Evolutionary conservation across 148 eudicot genomes (phyloP), one percentile per base, ranked within the genome.

Genomic region (Chenopodium berlandieri): DNA sequence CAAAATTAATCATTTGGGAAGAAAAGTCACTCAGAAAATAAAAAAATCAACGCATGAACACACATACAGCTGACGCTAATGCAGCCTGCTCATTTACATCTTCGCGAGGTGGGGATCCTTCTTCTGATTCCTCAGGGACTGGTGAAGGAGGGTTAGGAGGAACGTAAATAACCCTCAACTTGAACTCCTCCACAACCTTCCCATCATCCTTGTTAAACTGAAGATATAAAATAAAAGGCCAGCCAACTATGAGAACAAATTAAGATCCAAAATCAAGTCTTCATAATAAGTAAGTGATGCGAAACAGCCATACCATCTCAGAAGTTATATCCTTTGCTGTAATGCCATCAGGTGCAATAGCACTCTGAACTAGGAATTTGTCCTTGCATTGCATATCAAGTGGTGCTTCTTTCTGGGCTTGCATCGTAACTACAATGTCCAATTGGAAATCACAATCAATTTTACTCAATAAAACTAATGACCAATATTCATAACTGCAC

Each of bases 141-240:
- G 98, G 98, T 40, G 98, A 95, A 30, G 98, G 98, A 82, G 97
- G 98, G 73, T 95, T 93, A 9, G 93, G 96, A 74, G 93, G 93
- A 81, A 95, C 80, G 63, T 87, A 93, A 66, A 89, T 84, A 80
- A 94, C 98, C 86, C 93, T 88, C 83, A 94, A 83, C 79, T 89
- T 92, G 83, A 89, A 87, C 88, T 94, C 97, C 81, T 90, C 94
- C 19, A 94, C 81, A 79, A 86, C 83, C 83, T 89, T 94, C 63
- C 91, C 91, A 10, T 87, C 94, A 77, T 85, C 96, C 88, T 86
- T 92, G 79, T 85, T 92, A 81, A 94, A 94, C 98, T 94, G 79
- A 68, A 82, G 68, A 80, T 69, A 52, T 32, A 80, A 75, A 58
- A 68, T 40, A 16, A 78, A 65, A 82, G 62, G 80, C 71, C 76